Evolutionary conservation across 78 protist species (phyloP).

Genomic region (Polysphondylium violaceum): DNA sequence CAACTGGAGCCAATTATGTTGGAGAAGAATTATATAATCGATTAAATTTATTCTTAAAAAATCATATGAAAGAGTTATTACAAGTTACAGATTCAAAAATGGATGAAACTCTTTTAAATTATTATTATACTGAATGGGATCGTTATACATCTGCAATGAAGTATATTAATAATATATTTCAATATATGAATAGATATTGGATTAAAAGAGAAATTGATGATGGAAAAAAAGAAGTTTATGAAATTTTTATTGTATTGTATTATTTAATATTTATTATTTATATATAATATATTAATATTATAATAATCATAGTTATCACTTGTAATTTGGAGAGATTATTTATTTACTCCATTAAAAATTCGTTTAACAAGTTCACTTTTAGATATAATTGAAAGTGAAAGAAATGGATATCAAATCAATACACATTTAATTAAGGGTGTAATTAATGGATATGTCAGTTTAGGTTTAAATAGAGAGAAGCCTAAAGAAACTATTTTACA

Average conservation of each 20-base stretch:
- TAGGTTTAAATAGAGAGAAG: constrained; percentile 76
- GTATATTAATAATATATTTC: constrained; percentile 79
- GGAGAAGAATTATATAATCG: constrained; percentile 84
- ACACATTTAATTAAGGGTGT: constrained; percentile 75
- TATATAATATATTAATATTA: background rate
- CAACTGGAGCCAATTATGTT: constrained; percentile 85
- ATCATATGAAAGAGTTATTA: constrained; percentile 73
- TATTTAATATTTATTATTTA: too few species aligned
- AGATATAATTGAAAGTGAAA: constrained; percentile 84
- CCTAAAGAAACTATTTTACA: constrained; percentile 82
- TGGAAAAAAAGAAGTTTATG: constrained; percentile 80
- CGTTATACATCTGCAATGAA: constrained; percentile 83
- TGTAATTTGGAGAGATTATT: constrained; percentile 87
- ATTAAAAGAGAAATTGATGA: constrained; percentile 86
- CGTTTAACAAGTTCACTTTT: constrained; percentile 81
- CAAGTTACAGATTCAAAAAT: constrained; percentile 69
- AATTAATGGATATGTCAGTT: constrained; percentile 81
- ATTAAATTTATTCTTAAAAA: constrained; percentile 46
- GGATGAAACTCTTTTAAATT: constrained; percentile 76
- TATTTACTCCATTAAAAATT: constrained; percentile 80
- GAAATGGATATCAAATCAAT: constrained; percentile 88
- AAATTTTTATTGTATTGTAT: constrained; percentile 68
- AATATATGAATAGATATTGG: constrained; percentile 89
- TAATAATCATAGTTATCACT: constrained; percentile 61
- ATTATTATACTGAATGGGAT: constrained; percentile 83